A percentile compares a stretch with the other conserved stretches of the same genome.
Conservation (phyloP, 345 rosid species). For the Populus simonii region DNA sequence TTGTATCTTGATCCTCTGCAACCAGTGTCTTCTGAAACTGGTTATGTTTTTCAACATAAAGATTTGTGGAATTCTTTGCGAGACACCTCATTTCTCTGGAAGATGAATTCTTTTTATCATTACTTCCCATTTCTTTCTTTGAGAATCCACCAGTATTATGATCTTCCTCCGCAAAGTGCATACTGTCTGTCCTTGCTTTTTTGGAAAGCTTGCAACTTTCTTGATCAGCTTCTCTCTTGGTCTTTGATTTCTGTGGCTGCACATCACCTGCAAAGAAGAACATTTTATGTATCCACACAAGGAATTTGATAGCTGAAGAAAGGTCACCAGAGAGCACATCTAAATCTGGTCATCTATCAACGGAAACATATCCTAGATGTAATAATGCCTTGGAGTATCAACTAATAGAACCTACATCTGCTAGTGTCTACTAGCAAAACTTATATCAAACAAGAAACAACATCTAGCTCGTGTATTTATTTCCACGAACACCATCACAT, state of each 20-base stretch:
- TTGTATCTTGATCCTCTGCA: background rate
- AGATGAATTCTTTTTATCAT: background rate
- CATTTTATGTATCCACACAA: slow-evolving; percentile 9
- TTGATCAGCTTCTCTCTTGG: background rate
- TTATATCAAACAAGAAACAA: background rate
- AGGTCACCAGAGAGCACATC: background rate
- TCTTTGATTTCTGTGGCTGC: background rate
- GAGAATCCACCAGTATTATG: background rate
- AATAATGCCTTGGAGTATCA: background rate
- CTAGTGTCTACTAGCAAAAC: background rate
- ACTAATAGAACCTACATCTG: background rate
- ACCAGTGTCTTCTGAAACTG: background rate
- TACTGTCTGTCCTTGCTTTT: slow-evolving; percentile 1
- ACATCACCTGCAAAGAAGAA: slow-evolving; percentile 4
- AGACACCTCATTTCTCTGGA: background rate
- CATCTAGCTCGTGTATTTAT: background rate
- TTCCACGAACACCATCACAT: slow-evolving; percentile 37
- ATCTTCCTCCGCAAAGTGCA: background rate
- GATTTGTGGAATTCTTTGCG: background rate
- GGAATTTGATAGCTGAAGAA: slow-evolving; percentile 5
- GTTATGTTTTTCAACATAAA: background rate
- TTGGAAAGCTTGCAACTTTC: background rate
- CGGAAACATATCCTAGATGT: background rate
- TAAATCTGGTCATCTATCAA: background rate
- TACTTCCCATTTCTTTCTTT: background rate